Evolutionary conservation across 169 alveolate genomes (phyloP), one percentile per base, ranked within the genome.

Genomic region (Ichthyophthirius multifiliis): DNA sequence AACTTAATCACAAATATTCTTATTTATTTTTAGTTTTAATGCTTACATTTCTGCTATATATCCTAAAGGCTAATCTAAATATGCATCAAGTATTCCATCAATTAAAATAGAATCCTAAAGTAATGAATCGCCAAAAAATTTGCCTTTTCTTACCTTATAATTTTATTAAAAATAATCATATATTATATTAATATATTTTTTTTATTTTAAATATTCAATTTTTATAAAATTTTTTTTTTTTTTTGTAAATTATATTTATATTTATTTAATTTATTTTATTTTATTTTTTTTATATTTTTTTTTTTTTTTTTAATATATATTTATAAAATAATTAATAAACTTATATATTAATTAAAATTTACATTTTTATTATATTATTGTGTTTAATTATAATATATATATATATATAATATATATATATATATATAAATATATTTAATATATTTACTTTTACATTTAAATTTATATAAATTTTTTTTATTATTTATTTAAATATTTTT

Each of bases 1-100:
- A 35, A 79, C 95, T 5, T 79, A 90, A 82, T 96, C 99, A 85
- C 93, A 94, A 16, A 91, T 96, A 48, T 88, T 89, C 46, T 97
- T 88, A 15, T 96, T 65, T 47, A 96, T 87, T 13, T 93, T 92
- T 74, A 88, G 74, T 55, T 93, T 93, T 44, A 43, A 45, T 48
- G 85, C 89, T 5, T 89, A 86, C 80, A 88, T 90, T 84, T 95
- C 99, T 23, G 95, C 94, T 34, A 96, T 91, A 76, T 67, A 78
- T 13, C 98, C 98, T 96, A 95, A 93, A 41, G 95, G 94, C 27
- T 91, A 85, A 23, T 86, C 77, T 74, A 82, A 81, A 67, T 88
- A 89, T 6, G 85, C 93, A 83, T 92, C 46, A 76, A 91, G 78
- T 16, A 94, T 76, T 6, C 96, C 97, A 78, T 94, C 97, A 27